These are phyloP conservation scores for Gautieria morchelliformis DNA, from an alignment of 768 basidiomycete species.

Conservation along the genomic window DNA sequence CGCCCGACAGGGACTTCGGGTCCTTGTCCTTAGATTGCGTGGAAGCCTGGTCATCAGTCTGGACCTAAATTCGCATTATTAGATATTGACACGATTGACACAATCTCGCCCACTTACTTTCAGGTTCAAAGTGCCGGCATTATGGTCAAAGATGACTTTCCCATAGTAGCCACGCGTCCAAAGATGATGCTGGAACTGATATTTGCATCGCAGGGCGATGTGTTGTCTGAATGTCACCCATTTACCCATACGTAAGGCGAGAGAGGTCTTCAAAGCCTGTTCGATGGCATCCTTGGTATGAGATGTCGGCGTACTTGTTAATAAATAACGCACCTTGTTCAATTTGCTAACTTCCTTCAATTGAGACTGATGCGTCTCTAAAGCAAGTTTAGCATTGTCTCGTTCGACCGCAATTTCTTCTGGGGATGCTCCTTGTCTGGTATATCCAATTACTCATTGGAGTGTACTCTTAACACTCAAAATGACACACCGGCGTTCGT, in stretches of 20 bases:
- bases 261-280: conserved; percentile 59
- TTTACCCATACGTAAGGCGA: conserved; percentile 51
- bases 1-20: conserved; percentile 79
- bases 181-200: conserved; percentile 74
- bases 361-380: conserved; percentile 52
- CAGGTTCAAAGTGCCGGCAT: conserved; percentile 48
- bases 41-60: conserved; percentile 69
- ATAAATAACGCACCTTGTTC: conserved; percentile 42
- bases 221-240: conserved; percentile 88
- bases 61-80: conserved; percentile 37
- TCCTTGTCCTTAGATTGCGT: conserved; percentile 69
- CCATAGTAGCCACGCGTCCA: conserved; percentile 84
- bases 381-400: conserved; percentile 48
- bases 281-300: neutral
- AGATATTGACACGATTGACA: neutral
- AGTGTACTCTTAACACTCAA: neutral
- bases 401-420: conserved; percentile 71
- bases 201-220: conserved; percentile 80
- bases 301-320: neutral
- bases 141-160: conserved; percentile 81
- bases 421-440: conserved; percentile 65
- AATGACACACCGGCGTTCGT: conserved; percentile 45
- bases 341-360: conserved; percentile 53
- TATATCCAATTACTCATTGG: neutral
- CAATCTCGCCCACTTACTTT: conserved; percentile 32